phyloP scores from a whole-genome alignment of 75 land plant species.

The Pseudotsuga menziesii region DNA sequence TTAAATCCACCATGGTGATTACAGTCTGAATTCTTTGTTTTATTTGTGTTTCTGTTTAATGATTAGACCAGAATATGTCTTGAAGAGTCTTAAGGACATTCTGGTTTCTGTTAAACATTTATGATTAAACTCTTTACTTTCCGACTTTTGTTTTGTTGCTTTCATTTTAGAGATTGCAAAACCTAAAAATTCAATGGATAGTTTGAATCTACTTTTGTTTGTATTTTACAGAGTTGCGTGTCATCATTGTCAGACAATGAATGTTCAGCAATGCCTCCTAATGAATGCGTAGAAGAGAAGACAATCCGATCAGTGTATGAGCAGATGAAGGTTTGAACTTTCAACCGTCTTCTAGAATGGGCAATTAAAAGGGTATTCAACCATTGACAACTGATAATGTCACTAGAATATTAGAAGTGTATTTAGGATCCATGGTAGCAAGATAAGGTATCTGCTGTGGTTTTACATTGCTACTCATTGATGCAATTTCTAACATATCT shows the following conservation, averaged over 20 bases:
- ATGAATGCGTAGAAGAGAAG: conserved; percentile 50
- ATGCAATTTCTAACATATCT: background rate
- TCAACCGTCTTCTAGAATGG: background rate
- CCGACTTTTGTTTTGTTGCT: background rate
- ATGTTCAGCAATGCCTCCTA: conserved; percentile 16
- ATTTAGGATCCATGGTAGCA: conserved; percentile 3
- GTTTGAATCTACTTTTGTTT: background rate
- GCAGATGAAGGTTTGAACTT: conserved; percentile 39
- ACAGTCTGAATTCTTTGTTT: background rate
- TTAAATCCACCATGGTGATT: background rate
- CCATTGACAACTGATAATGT: conserved; percentile 4
- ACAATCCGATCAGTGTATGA: conserved; percentile 47
- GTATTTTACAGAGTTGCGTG: conserved; percentile 12
- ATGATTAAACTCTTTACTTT: background rate
- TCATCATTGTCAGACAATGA: conserved; percentile 18
- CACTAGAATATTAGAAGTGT: background rate
- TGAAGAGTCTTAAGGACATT: background rate
- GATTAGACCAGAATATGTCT: background rate
- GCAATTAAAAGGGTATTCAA: background rate
- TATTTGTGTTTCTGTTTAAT: background rate
- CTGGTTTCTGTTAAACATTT: background rate
- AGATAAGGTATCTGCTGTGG: background rate
- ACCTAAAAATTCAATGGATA: background rate
- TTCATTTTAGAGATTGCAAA: background rate
- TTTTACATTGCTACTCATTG: background rate